Conservation (phyloP, 2,329 filamentous ascomycete genomes). For the Epicoccum sorghinum region DNA sequence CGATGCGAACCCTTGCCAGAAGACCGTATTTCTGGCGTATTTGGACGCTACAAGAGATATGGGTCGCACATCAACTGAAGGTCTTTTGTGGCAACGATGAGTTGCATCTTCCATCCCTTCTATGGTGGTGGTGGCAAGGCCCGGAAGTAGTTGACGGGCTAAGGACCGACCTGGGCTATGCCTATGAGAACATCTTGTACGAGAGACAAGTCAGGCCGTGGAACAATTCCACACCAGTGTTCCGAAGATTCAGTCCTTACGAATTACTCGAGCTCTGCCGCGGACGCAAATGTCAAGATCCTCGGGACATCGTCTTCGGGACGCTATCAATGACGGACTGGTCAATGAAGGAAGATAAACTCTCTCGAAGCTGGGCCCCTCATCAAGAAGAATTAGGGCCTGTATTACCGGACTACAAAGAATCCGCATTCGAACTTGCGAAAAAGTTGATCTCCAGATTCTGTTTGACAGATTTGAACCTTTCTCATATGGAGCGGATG, state of each 20-base stretch:
- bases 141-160: too few relatives aligned
- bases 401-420: not conserved
- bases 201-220: too few relatives aligned
- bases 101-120: not conserved
- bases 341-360: not conserved
- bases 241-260: not conserved
- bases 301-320: not conserved
- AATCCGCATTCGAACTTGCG: not conserved
- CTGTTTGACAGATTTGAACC: too few relatives aligned
- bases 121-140: not conserved
- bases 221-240: not conserved
- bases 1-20: not conserved
- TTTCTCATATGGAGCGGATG: too few relatives aligned
- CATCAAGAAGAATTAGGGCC: not conserved
- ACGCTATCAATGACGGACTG: not conserved
- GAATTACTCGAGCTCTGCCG: not conserved
- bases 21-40: not conserved
- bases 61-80: not conserved
- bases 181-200: too few relatives aligned
- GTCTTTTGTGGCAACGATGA: not conserved
- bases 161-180: too few relatives aligned
- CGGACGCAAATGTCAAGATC: not conserved
- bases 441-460: too few relatives aligned
- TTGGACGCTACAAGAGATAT: not conserved
- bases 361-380: too few relatives aligned